A percentile compares a stretch with the other conserved stretches of the same genome.
Conservation (phyloP, 805 yeast genomes). For the Candida sanyiensis region DNA sequence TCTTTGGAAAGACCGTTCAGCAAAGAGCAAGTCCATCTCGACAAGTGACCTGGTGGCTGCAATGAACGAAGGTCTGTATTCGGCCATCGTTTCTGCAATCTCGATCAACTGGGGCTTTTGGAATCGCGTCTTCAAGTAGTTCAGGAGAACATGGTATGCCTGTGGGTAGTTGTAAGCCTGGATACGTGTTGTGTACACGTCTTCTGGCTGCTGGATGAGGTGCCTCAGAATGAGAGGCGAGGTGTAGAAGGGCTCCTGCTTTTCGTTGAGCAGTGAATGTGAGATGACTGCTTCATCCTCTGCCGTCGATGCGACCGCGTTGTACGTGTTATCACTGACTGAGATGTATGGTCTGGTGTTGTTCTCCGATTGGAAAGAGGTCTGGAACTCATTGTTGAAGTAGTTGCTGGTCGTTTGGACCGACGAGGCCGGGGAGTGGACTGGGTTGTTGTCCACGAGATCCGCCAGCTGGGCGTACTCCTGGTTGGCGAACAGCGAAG, state of each 20-base stretch:
- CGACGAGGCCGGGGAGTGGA: conserved; percentile 20
- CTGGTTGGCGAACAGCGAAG: conserved; percentile 34
- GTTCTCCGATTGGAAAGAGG: conserved; percentile 25
- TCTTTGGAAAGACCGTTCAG: conserved; percentile 53
- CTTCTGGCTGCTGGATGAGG: conserved; percentile 60
- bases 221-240: conserved; percentile 55
- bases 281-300: conserved; percentile 12
- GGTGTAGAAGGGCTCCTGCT: conserved; percentile 37
- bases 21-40: conserved; percentile 63
- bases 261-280: conserved; percentile 9
- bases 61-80: conserved; percentile 69
- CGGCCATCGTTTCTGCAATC: conserved; percentile 39
- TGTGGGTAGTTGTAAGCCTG: conserved; percentile 87
- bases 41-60: conserved; percentile 68
- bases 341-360: conserved; percentile 27
- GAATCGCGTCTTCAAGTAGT: conserved; percentile 71
- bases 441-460: conserved; percentile 25
- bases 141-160: conserved; percentile 80
- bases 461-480: conserved; percentile 38
- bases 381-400: conserved; percentile 23
- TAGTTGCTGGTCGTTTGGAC: conserved; percentile 10
- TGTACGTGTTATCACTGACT: conserved; percentile 23
- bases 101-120: conserved; percentile 63
- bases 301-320: background rate
- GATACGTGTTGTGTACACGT: conserved; percentile 73